A percentile compares a stretch with the other conserved stretches of the same genome.
These are phyloP conservation scores for Papiliotrema fonsecae DNA, from an alignment of 1,284 basidiomycete genomes.

Conservation along the genomic window DNA sequence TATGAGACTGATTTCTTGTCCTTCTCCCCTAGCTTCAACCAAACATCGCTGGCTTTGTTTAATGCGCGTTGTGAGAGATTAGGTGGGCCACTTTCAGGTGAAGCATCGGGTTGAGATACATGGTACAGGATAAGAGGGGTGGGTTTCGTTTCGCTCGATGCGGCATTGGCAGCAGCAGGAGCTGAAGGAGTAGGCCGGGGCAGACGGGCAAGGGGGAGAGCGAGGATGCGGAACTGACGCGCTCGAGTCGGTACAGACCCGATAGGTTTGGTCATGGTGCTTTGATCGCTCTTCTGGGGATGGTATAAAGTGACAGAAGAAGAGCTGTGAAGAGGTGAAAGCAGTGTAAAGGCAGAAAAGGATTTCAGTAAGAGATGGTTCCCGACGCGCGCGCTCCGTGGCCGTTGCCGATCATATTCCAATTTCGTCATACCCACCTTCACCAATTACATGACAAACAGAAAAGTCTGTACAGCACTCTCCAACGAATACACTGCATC, in stretches of 20 bases:
- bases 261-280: neutral
- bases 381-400: too few species aligned
- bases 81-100: slow-evolving; percentile 3
- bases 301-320: too few species aligned
- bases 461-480: too few species aligned
- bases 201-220: slow-evolving; percentile 37
- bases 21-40: slow-evolving; percentile 42
- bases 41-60: slow-evolving; percentile 34
- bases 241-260: neutral
- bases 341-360: too few species aligned
- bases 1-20: slow-evolving; percentile 38
- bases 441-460: too few species aligned
- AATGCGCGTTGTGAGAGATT: slow-evolving; percentile 20
- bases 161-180: slow-evolving; percentile 2
- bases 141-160: neutral
- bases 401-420: too few species aligned
- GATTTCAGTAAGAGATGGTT: too few species aligned
- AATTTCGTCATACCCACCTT: too few species aligned
- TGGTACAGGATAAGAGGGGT: slow-evolving; percentile 17
- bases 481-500: too few species aligned
- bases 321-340: neutral
- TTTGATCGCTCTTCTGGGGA: neutral
- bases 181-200: slow-evolving; percentile 14
- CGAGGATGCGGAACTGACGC: slow-evolving; percentile 37
- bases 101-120: slow-evolving; percentile 13